These are phyloP conservation scores for Metarhizium rileyi DNA, from an alignment of 2,329 filamentous ascomycete species.

Conservation along the genomic window DNA sequence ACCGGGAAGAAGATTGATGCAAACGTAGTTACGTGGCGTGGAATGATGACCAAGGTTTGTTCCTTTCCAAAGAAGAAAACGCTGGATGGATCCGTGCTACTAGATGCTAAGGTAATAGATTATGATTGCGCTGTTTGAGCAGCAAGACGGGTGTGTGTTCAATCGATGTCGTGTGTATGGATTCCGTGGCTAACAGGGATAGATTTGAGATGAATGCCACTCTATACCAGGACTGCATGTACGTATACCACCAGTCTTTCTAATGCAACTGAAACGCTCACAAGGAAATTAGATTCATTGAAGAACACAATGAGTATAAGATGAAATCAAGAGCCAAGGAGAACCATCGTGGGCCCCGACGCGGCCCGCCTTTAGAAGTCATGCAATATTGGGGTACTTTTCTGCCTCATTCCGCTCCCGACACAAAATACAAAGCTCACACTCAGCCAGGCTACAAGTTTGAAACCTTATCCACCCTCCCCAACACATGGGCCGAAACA, in stretches of 20 bases:
- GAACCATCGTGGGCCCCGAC: slow-evolving; percentile 18
- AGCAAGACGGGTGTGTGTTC: slow-evolving; percentile 59
- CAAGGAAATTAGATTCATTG: slow-evolving; percentile 60
- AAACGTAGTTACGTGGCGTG: slow-evolving; percentile 84
- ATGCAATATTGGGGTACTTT: slow-evolving; percentile 87
- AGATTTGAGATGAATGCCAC: slow-evolving; percentile 97
- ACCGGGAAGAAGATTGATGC: slow-evolving; percentile 59
- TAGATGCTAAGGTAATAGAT: slow-evolving; percentile 47
- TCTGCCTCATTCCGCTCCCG: neutral
- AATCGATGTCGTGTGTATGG: neutral
- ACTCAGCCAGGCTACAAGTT: slow-evolving; percentile 76
- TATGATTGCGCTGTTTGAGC: slow-evolving; percentile 73
- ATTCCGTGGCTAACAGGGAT: slow-evolving; percentile 11
- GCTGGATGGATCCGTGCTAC: neutral
- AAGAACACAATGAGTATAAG: slow-evolving; percentile 77
- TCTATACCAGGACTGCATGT: slow-evolving; percentile 54
- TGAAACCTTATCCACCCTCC: slow-evolving; percentile 72
- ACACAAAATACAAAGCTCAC: neutral
- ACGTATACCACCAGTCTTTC: slow-evolving; percentile 21
- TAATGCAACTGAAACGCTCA: too few species aligned
- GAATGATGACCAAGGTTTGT: slow-evolving; percentile 93
- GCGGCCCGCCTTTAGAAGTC: slow-evolving; percentile 54
- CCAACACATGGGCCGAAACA: slow-evolving; percentile 62
- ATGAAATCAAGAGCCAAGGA: slow-evolving; percentile 51
- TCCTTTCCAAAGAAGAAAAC: neutral